phyloP scores from a whole-genome alignment of 768 basidiomycete genomes.

The Rubroboletus satanas region DNA sequence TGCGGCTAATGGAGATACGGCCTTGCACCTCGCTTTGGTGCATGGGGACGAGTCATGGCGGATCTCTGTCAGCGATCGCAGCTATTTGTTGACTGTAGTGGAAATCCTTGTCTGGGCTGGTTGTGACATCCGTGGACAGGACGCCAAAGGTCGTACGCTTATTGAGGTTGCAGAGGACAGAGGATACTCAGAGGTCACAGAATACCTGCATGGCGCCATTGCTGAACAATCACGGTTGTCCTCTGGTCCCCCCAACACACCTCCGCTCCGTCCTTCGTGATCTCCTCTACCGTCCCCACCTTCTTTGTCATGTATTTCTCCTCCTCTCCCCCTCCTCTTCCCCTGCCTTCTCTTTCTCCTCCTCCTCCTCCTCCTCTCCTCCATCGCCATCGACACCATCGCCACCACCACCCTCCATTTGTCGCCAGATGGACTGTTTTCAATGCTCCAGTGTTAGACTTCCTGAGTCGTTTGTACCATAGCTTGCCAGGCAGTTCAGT shows the following conservation, averaged over 20 bases:
- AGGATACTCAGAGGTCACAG: neutral
- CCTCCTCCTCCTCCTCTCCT: too few species aligned
- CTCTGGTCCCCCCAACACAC: neutral
- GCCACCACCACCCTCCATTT: too few species aligned
- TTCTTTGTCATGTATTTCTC: neutral
- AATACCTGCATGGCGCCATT: neutral
- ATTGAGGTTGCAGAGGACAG: neutral
- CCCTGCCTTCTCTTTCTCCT: too few species aligned
- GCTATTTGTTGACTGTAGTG: neutral
- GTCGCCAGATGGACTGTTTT: too few species aligned
- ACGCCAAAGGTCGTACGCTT: neutral
- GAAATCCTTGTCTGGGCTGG: neutral
- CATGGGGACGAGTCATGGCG: too few species aligned
- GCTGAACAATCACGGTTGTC: too few species aligned
- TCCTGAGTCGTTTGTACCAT: too few species aligned
- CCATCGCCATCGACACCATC: too few species aligned
- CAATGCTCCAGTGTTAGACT: too few species aligned
- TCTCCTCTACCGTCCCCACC: neutral
- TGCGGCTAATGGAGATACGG: neutral
- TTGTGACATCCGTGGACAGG: neutral
- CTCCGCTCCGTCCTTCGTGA: neutral
- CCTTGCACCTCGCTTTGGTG: neutral
- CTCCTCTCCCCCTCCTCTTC: neutral
- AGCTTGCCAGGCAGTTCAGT: neutral
- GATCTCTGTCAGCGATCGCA: too few species aligned